phyloP scores from a whole-genome alignment of 2,329 filamentous ascomycete genomes.

The Fusarium nisikadoi region DNA sequence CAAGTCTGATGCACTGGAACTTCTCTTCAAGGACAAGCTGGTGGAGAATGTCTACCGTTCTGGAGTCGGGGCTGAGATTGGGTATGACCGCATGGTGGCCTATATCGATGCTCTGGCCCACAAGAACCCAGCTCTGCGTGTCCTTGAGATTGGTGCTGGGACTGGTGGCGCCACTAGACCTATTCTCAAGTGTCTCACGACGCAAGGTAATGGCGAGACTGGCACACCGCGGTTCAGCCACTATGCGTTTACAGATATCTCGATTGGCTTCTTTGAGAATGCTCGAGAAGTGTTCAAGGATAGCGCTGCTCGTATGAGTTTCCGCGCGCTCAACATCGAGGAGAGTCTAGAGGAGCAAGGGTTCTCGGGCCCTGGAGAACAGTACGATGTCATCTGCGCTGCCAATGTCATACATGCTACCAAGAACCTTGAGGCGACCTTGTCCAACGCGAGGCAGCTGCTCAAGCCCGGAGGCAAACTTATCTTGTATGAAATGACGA shows the following conservation, averaged over 20 bases:
- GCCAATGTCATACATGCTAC: constrained; percentile 5
- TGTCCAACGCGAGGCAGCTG: background rate
- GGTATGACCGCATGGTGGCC: background rate
- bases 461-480: constrained; percentile 11
- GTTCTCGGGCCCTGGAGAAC: background rate
- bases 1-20: background rate
- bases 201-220: background rate
- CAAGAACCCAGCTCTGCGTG: background rate
- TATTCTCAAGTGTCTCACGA: background rate
- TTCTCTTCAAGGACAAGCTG: constrained; percentile 6
- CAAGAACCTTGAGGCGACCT: background rate
- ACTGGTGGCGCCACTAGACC: background rate
- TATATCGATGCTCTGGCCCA: constrained; percentile 1
- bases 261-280: constrained; percentile 3
- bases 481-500: constrained; percentile 6
- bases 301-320: background rate
- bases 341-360: background rate
- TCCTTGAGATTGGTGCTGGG: background rate
- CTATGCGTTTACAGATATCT: constrained; percentile 4
- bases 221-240: background rate
- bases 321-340: constrained; percentile 8
- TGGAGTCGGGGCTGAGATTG: background rate
- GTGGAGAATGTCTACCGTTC: constrained; percentile 5
- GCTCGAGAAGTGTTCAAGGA: constrained; percentile 2
- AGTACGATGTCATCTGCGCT: constrained; percentile 5